Conservation (phyloP, 352 stramenopile species). For the Pythium guiyangense region DNA sequence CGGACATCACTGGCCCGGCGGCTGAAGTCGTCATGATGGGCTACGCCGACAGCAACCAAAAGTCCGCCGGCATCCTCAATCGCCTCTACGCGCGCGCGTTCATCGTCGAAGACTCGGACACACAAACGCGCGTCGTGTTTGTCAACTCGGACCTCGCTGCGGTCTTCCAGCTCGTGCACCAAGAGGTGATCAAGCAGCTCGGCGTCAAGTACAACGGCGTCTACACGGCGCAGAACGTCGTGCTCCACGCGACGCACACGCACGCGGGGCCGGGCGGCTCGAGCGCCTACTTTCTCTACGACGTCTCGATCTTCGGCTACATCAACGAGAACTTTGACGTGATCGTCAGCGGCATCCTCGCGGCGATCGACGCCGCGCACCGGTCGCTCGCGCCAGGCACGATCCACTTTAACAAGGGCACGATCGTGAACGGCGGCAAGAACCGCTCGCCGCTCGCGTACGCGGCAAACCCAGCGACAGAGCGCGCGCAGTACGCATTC, state of each 20-base stretch:
- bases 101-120: constrained; percentile 35
- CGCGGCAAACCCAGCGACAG: constrained; percentile 49
- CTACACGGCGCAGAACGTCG: constrained; percentile 65
- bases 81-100: constrained; percentile 62
- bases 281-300: too few species aligned
- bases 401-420: constrained; percentile 31
- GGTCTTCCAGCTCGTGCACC: constrained; percentile 49
- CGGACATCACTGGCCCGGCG: constrained; percentile 53
- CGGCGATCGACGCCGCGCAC: constrained; percentile 54
- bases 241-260: too few species aligned
- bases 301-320: constrained; percentile 35
- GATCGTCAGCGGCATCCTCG: constrained; percentile 66
- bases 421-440: constrained; percentile 32
- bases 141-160: constrained; percentile 43
- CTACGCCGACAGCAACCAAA: constrained; percentile 48
- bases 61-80: constrained; percentile 50
- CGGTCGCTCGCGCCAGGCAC: constrained; percentile 32
- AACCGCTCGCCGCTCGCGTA: constrained; percentile 74
- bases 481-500: constrained; percentile 42
- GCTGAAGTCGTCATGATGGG: constrained; percentile 66
- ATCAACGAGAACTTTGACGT: constrained; percentile 54
- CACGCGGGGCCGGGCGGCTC: constrained; percentile 72
- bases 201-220: constrained; percentile 22
- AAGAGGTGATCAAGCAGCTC: constrained; percentile 38
- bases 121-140: constrained; percentile 27